Percentiles rank a stretch among this genome's conserved stretches.
Evolutionary conservation across 345 rosid genomes (phyloP).

Genomic region (Limnanthes douglasii): DNA sequence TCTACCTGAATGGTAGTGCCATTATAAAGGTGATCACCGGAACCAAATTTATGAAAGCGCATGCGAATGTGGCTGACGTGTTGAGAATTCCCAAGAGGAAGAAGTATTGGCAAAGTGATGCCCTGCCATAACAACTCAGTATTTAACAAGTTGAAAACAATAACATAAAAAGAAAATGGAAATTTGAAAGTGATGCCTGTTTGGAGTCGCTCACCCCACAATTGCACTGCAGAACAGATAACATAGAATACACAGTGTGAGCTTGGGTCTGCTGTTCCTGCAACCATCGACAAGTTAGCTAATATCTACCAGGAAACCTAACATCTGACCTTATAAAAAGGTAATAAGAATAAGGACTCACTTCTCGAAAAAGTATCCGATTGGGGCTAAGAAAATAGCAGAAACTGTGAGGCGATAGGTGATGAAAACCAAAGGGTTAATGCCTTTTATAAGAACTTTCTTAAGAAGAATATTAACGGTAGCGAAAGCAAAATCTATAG

Average conservation of each 20-base stretch:
- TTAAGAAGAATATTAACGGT: constrained; percentile 42
- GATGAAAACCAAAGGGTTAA: constrained; percentile 37
- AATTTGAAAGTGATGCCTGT: background rate
- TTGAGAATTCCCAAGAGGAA: constrained; percentile 47
- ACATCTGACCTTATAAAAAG: background rate
- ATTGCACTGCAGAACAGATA: constrained; percentile 43
- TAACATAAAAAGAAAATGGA: background rate
- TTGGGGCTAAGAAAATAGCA: constrained; percentile 39
- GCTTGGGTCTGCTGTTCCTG: constrained; percentile 45
- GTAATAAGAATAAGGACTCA: constrained; percentile 4
- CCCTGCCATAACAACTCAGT: constrained; percentile 13
- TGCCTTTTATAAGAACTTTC: constrained; percentile 37
- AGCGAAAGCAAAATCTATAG: constrained; percentile 34
- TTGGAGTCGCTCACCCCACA: constrained; percentile 28
- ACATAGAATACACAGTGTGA: constrained; percentile 32
- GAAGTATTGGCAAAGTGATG: constrained; percentile 42
- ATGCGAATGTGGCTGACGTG: constrained; percentile 55
- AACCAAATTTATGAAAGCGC: constrained; percentile 51
- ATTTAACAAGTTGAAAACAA: background rate
- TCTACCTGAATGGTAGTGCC: constrained; percentile 52
- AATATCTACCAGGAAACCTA: background rate
- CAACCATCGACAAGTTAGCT: constrained; percentile 7
- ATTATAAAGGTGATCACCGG: constrained; percentile 45
- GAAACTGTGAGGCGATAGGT: constrained; percentile 44
- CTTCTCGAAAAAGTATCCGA: constrained; percentile 46